These are phyloP conservation scores for Botrytis byssoidea DNA, from an alignment of 2,329 filamentous ascomycete species.

Conservation along the genomic window DNA sequence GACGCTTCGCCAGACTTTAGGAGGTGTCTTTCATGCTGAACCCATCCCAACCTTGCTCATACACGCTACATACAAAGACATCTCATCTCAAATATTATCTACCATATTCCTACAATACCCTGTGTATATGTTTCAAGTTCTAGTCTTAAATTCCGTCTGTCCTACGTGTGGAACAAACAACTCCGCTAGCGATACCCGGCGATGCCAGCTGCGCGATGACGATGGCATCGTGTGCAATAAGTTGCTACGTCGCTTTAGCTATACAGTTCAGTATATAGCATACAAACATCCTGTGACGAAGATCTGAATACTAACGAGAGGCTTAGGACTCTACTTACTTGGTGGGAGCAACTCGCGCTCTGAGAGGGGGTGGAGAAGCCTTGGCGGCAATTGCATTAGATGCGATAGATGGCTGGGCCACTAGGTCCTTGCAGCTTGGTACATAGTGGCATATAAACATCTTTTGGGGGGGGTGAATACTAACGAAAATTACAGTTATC, in stretches of 20 bases:
- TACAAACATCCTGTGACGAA: not conserved
- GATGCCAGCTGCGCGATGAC: rapidly evolving
- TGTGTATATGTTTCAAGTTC: too few relatives aligned
- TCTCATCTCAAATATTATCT: too few relatives aligned
- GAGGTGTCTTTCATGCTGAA: not conserved
- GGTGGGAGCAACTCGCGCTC: not conserved
- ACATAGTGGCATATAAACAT: not conserved
- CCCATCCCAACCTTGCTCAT: too few relatives aligned
- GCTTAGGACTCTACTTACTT: not conserved
- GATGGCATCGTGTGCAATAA: not conserved
- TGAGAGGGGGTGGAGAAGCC: not conserved
- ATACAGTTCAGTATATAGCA: not conserved
- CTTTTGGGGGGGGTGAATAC: rapidly evolving
- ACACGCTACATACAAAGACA: too few relatives aligned
- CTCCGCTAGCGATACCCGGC: rapidly evolving
- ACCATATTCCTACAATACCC: too few relatives aligned
- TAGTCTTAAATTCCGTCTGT: rapidly evolving
- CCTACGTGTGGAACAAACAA: rapidly evolving
- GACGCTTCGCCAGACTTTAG: not conserved
- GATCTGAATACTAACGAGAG: not conserved
- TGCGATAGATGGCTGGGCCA: not conserved
- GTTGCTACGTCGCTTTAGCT: rapidly evolving
- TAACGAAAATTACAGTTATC: not conserved
- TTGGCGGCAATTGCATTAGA: not conserved
- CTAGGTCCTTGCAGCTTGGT: not conserved